Percentiles rank a stretch among this genome's conserved stretches.
Evolutionary conservation across 495 filamentous ascomycete species (phyloP).

Genomic region (Penicillium bialowiezense): DNA sequence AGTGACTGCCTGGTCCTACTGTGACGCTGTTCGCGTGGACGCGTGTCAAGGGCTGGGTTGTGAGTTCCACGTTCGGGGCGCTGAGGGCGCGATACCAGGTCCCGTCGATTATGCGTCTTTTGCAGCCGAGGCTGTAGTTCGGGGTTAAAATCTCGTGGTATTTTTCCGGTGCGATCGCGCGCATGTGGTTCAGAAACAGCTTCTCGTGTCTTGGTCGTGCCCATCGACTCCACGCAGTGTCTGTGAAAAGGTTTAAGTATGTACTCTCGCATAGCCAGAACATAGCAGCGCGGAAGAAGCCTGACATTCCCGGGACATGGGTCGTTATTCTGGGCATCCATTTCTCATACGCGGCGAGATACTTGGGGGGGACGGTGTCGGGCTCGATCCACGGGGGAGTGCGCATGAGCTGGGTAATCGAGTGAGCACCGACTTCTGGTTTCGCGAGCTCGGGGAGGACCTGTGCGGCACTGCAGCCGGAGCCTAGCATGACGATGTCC

Average conservation of each 20-base stretch:
- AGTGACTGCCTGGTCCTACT: conserved; percentile 49
- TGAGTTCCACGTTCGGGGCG: conserved; percentile 54
- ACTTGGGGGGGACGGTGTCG: conserved; percentile 12
- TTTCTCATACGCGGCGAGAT: conserved; percentile 35
- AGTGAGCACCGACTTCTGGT: conserved; percentile 46
- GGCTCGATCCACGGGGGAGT: conserved; percentile 59
- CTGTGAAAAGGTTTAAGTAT: conserved; percentile 32
- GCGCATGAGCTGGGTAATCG: conserved; percentile 61
- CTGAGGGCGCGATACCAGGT: conserved; percentile 55
- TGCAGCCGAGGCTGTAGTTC: conserved; percentile 61
- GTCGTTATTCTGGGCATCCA: conserved; percentile 38
- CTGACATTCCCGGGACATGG: conserved; percentile 43
- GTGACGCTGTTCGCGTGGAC: conserved; percentile 50
- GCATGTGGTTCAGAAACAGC: conserved; percentile 45
- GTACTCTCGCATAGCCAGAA: conserved; percentile 38
- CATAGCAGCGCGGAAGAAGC: conserved; percentile 25
- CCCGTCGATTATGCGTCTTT: conserved; percentile 56
- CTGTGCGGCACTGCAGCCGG: conserved; percentile 56
- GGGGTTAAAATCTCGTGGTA: conserved; percentile 65
- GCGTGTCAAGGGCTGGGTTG: conserved; percentile 49
- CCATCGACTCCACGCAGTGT: conserved; percentile 28
- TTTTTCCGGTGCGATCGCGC: conserved; percentile 48
- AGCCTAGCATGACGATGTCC: conserved; percentile 58
- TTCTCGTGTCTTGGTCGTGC: conserved; percentile 30
- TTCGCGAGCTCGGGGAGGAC: conserved; percentile 39